Conservation (phyloP, 352 stramenopile species). For the Phytophthora crassamura region DNA sequence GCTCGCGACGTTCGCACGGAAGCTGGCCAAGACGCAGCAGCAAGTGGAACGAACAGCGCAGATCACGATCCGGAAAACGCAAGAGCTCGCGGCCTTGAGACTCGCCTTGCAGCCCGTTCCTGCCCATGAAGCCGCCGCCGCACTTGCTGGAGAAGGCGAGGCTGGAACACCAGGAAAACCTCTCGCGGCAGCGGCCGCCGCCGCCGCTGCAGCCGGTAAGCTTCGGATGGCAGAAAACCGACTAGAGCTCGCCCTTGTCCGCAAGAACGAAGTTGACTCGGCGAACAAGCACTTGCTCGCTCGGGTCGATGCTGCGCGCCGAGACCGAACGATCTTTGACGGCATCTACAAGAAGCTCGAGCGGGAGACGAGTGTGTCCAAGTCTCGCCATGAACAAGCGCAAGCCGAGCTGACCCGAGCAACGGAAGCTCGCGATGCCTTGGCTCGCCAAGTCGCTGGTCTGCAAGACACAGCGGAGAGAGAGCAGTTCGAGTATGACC, state of each 20-base stretch:
- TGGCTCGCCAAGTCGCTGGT: slow-evolving; percentile 54
- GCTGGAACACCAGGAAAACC: slow-evolving; percentile 32
- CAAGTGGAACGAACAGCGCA: slow-evolving; percentile 57
- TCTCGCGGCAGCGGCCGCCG: slow-evolving; percentile 38
- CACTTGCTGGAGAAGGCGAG: slow-evolving; percentile 14
- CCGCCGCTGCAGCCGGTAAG: slow-evolving; percentile 51
- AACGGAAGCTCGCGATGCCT: slow-evolving; percentile 49
- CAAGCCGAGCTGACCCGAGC: slow-evolving; percentile 51
- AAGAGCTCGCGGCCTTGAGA: slow-evolving; percentile 52
- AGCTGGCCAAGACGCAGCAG: slow-evolving; percentile 53
- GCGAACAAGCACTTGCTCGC: slow-evolving; percentile 80
- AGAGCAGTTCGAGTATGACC: slow-evolving; percentile 68
- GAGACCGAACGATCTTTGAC: slow-evolving; percentile 81
- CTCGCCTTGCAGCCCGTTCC: slow-evolving; percentile 37
- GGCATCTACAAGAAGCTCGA: slow-evolving; percentile 89
- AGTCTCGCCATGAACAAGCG: slow-evolving; percentile 53
- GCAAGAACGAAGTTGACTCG: slow-evolving; percentile 84
- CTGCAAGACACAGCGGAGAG: slow-evolving; percentile 56
- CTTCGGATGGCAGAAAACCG: slow-evolving; percentile 74
- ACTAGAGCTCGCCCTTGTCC: slow-evolving; percentile 76
- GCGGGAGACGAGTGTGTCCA: slow-evolving; percentile 65
- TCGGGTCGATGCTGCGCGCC: slow-evolving; percentile 73
- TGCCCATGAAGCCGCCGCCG: slow-evolving; percentile 18
- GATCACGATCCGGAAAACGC: slow-evolving; percentile 48
- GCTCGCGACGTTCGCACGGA: slow-evolving; percentile 52